Percentiles rank a stretch among this genome's conserved stretches.
Evolutionary conservation across 768 basidiomycete genomes (phyloP).

Genomic region (Amanita phalloides): DNA sequence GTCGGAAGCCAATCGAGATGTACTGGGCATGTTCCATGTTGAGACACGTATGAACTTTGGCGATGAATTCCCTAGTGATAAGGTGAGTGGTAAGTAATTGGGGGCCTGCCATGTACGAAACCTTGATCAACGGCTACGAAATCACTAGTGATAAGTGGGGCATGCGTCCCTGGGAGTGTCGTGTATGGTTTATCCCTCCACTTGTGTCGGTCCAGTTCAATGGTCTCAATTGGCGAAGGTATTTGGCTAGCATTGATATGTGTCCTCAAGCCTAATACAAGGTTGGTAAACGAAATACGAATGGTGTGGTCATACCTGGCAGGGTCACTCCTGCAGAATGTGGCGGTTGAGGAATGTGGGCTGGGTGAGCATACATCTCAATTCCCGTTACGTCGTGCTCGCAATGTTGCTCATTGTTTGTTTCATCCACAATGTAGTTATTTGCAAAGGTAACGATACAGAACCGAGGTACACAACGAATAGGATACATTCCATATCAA

Average conservation of each 20-base stretch:
- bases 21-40: conserved; percentile 81
- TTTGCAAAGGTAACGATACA: neutral
- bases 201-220: conserved; percentile 68
- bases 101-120: neutral
- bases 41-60: conserved; percentile 86
- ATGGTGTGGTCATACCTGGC: neutral
- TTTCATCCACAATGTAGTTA: neutral
- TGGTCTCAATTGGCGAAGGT: conserved; percentile 79
- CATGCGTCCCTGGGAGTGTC: conserved; percentile 45
- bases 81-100: neutral
- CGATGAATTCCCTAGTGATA: conserved; percentile 63
- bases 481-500: neutral
- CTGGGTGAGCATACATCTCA: conserved; percentile 5
- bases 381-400: neutral
- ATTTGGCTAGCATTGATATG: conserved; percentile 84
- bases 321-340: conserved; percentile 6
- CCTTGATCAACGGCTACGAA: conserved; percentile 90
- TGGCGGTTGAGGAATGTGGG: conserved; percentile 7
- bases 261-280: conserved; percentile 52
- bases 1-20: conserved; percentile 67
- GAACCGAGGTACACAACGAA: neutral
- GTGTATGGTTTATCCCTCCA: conserved; percentile 67
- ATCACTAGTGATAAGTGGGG: conserved; percentile 81
- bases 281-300: neutral
- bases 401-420: conserved; percentile 1